These are phyloP conservation scores for Boletus insuetus DNA, from an alignment of 768 basidiomycete species.

Conservation along the genomic window DNA sequence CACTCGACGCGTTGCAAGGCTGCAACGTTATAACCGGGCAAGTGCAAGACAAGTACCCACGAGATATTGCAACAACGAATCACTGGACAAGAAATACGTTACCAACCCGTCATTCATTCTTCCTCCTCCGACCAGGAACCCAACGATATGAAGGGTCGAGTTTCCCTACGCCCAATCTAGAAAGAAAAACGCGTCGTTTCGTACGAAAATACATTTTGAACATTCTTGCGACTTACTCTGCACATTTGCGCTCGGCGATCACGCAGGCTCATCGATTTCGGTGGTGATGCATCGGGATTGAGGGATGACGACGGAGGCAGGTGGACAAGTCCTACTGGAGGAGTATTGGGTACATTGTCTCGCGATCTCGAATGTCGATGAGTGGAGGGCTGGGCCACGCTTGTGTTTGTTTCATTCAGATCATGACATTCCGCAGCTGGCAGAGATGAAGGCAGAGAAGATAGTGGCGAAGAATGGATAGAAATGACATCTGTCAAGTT, in stretches of 20 bases:
- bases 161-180: conserved; percentile 25
- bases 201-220: background rate
- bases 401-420: background rate
- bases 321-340: background rate
- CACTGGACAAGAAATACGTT: too few relatives aligned
- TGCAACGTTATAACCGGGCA: too few relatives aligned
- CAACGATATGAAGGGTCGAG: conserved; percentile 30
- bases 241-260: conserved; percentile 32
- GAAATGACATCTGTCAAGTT: conserved; percentile 12
- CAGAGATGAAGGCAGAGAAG: conserved; percentile 8
- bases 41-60: too few relatives aligned
- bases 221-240: conserved; percentile 14
- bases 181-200: background rate
- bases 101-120: too few relatives aligned
- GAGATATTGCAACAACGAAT: too few relatives aligned
- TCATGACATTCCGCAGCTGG: background rate
- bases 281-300: conserved; percentile 13
- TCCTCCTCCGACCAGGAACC: conserved; percentile 28
- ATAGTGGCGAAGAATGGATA: conserved; percentile 13
- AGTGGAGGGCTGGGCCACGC: background rate
- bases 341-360: background rate
- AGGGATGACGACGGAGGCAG: background rate
- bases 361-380: background rate
- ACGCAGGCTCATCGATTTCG: conserved; percentile 30
- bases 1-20: too few relatives aligned